These are phyloP conservation scores for Trichothecium sympodiale DNA, from an alignment of 2,329 filamentous ascomycete species.

Conservation along the genomic window DNA sequence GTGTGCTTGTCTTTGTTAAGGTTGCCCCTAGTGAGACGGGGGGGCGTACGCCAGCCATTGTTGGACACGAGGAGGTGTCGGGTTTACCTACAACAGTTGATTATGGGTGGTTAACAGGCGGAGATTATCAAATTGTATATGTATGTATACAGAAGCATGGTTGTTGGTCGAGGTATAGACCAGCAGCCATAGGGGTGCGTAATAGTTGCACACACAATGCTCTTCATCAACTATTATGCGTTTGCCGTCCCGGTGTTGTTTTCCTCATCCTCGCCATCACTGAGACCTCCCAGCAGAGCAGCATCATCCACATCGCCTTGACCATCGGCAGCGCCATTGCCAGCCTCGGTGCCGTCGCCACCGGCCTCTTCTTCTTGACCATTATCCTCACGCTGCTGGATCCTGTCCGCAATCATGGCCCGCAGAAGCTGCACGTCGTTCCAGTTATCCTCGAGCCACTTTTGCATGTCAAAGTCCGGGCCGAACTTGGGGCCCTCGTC, in stretches of 20 bases:
- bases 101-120: background rate
- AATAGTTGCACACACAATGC: too few relatives aligned
- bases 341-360: conserved; percentile 4
- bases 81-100: too few relatives aligned
- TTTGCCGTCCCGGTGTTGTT: background rate
- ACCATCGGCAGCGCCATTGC: conserved; percentile 5
- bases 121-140: background rate
- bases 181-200: too few relatives aligned
- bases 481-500: too few relatives aligned
- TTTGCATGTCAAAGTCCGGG: conserved; percentile 2
- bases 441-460: background rate
- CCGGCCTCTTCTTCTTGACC: conserved; percentile 4
- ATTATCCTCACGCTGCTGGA: background rate
- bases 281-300: background rate
- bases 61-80: too few relatives aligned
- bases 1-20: too few relatives aligned
- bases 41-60: too few relatives aligned
- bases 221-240: background rate
- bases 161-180: too few relatives aligned
- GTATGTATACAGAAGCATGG: too few relatives aligned
- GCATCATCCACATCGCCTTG: conserved; percentile 6
- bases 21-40: too few relatives aligned
- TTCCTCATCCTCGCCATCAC: conserved; percentile 3
- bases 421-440: background rate
- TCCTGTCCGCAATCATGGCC: too few relatives aligned